Evolutionary conservation across 768 basidiomycete species (phyloP).

Genomic region (Tephrocybe sp.): DNA sequence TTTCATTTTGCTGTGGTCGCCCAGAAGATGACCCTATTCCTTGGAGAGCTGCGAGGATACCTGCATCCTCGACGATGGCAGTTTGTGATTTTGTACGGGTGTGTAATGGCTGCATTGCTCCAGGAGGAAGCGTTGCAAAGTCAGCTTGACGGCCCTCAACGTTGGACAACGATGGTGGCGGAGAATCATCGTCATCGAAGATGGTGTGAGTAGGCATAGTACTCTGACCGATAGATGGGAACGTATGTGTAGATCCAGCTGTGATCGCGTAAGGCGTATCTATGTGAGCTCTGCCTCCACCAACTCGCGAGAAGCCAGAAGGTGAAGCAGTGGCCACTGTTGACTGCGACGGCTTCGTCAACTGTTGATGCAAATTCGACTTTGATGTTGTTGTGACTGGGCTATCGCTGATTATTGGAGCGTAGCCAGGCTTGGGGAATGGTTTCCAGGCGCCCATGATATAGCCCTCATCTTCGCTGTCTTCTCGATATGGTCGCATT

Average conservation of each 20-base stretch:
- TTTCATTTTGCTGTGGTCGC: slow-evolving; percentile 19
- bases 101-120: slow-evolving; percentile 67
- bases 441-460: slow-evolving; percentile 97
- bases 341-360: slow-evolving; percentile 20
- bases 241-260: slow-evolving; percentile 60
- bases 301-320: slow-evolving; percentile 83
- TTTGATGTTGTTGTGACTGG: slow-evolving; percentile 16
- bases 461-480: slow-evolving; percentile 79
- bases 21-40: slow-evolving; percentile 9
- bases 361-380: slow-evolving; percentile 12
- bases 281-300: slow-evolving; percentile 85
- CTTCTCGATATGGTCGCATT: slow-evolving; percentile 71
- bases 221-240: slow-evolving; percentile 61
- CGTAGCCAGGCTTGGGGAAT: slow-evolving; percentile 56
- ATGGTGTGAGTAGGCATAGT: slow-evolving; percentile 21
- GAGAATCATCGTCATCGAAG: slow-evolving; percentile 37
- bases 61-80: slow-evolving; percentile 75
- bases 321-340: slow-evolving; percentile 16
- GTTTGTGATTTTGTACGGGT: slow-evolving; percentile 80
- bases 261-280: slow-evolving; percentile 83
- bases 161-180: slow-evolving; percentile 53
- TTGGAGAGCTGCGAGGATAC: slow-evolving; percentile 23
- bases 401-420: slow-evolving; percentile 40
- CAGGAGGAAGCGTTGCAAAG: slow-evolving; percentile 44
- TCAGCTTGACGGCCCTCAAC: slow-evolving; percentile 40